Evolutionary conservation across 2,329 filamentous ascomycete species (phyloP).

Genomic region (Aureobasidium sp.): DNA sequence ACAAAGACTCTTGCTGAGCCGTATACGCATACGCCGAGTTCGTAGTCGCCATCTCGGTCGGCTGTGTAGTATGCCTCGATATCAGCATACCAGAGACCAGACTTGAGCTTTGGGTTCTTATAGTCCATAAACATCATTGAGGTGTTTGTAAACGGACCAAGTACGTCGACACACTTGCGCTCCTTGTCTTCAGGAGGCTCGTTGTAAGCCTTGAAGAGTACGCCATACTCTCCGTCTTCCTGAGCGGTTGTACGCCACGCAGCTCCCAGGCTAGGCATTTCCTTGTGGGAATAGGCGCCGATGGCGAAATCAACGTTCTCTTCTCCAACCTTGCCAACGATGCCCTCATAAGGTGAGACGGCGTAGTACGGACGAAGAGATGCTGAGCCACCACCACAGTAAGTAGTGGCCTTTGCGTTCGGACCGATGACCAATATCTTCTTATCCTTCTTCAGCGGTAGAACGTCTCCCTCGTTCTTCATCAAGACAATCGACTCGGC

Average conservation of each 20-base stretch:
- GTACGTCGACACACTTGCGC: conserved; percentile 47
- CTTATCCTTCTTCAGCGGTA: conserved; percentile 61
- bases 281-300: conserved; percentile 21
- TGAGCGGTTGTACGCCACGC: background rate
- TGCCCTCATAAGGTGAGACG: conserved; percentile 28
- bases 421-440: conserved; percentile 67
- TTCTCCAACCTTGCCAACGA: conserved; percentile 22
- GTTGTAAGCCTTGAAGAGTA: conserved; percentile 38
- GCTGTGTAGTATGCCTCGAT: conserved; percentile 53
- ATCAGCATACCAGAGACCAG: conserved; percentile 35
- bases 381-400: conserved; percentile 30
- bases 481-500: conserved; percentile 35
- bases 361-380: conserved; percentile 30
- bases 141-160: conserved; percentile 35
- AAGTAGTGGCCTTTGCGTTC: conserved; percentile 62
- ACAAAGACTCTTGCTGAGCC: conserved; percentile 61
- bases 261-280: conserved; percentile 4
- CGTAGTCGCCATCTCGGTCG: conserved; percentile 54
- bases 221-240: background rate
- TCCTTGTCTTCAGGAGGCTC: conserved; percentile 42
- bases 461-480: conserved; percentile 59
- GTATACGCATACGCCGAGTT: conserved; percentile 59
- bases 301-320: conserved; percentile 19
- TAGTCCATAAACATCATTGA: conserved; percentile 47
- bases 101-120: conserved; percentile 33